Evolutionary conservation across 2,329 filamentous ascomycete genomes (phyloP).

Genomic region (Xylaria sp.): DNA sequence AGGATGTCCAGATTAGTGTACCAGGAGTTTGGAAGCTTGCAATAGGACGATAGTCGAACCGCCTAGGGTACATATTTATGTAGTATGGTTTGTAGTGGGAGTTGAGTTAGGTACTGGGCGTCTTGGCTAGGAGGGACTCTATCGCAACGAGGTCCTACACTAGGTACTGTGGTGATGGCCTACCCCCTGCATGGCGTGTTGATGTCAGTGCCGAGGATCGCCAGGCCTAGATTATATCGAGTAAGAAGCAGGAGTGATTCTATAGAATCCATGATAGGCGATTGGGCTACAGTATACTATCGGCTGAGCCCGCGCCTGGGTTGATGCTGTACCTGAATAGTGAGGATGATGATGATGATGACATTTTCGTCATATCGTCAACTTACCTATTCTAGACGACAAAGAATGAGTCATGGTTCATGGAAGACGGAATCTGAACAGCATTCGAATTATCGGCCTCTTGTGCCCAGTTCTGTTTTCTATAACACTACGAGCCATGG

Average conservation of each 20-base stretch:
- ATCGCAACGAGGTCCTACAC: neutral
- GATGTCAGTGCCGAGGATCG: neutral
- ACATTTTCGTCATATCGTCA: neutral
- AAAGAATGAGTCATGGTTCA: conserved; percentile 1
- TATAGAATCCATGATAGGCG: conserved; percentile 5
- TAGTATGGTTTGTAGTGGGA: neutral
- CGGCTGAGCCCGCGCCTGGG: conserved; percentile 1
- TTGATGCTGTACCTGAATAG: neutral
- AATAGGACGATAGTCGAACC: neutral
- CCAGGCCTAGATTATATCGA: too few relatives aligned
- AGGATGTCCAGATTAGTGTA: neutral
- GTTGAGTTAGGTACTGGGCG: neutral
- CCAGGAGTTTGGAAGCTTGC: neutral
- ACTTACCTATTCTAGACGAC: too few relatives aligned
- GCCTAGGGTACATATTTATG: neutral
- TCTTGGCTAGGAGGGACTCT: neutral
- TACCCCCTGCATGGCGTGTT: neutral
- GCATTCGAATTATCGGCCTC: neutral
- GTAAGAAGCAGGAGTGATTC: neutral
- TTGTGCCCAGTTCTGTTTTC: too few relatives aligned
- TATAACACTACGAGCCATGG: too few relatives aligned
- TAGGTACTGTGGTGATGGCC: too few relatives aligned
- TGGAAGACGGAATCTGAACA: neutral
- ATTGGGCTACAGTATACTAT: neutral
- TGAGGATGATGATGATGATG: too few relatives aligned